phyloP scores from a whole-genome alignment of 2,329 filamentous ascomycete species.

The Ascochyta rabiei region DNA sequence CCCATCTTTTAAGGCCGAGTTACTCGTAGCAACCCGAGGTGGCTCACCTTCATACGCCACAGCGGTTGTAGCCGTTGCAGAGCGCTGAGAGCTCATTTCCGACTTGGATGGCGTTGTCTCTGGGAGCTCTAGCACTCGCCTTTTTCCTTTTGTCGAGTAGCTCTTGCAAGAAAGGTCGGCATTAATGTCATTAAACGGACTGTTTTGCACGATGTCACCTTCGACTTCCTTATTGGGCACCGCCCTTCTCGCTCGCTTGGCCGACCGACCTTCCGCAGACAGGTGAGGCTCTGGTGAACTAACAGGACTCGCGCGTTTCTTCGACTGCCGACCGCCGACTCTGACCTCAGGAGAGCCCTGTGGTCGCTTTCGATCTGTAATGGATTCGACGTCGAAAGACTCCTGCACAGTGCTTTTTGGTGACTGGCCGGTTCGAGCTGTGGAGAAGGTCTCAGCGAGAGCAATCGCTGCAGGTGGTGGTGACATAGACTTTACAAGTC shows the following conservation, averaged over 20 bases:
- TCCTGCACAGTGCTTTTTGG: not conserved
- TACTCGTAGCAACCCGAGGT: conserved; percentile 44
- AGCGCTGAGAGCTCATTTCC: conserved; percentile 26
- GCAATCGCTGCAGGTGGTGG: not conserved
- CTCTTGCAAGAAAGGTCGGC: conserved; percentile 5
- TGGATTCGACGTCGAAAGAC: not conserved
- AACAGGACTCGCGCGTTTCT: conserved; percentile 22
- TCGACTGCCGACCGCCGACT: conserved; percentile 14
- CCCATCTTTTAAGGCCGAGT: conserved; percentile 35
- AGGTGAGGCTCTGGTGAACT: not conserved
- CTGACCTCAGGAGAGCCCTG: conserved; percentile 8
- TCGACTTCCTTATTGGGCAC: conserved; percentile 2
- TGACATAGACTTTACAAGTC: not conserved
- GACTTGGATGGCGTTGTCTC: conserved; percentile 24
- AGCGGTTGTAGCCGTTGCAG: conserved; percentile 10
- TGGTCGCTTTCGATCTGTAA: not conserved
- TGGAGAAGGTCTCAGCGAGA: conserved; percentile 18
- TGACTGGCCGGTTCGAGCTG: conserved; percentile 24
- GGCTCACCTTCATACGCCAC: conserved; percentile 31
- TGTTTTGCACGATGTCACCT: conserved; percentile 15
- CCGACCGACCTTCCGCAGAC: conserved; percentile 5
- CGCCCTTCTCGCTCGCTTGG: conserved; percentile 27
- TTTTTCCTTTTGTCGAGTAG: conserved; percentile 19
- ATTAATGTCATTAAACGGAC: conserved; percentile 14
- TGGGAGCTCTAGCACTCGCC: conserved; percentile 5